Percentiles rank a stretch among this genome's conserved stretches.
These are phyloP conservation scores for Phaeotremella fagi DNA, from an alignment of 768 basidiomycete genomes.

Conservation along the genomic window DNA sequence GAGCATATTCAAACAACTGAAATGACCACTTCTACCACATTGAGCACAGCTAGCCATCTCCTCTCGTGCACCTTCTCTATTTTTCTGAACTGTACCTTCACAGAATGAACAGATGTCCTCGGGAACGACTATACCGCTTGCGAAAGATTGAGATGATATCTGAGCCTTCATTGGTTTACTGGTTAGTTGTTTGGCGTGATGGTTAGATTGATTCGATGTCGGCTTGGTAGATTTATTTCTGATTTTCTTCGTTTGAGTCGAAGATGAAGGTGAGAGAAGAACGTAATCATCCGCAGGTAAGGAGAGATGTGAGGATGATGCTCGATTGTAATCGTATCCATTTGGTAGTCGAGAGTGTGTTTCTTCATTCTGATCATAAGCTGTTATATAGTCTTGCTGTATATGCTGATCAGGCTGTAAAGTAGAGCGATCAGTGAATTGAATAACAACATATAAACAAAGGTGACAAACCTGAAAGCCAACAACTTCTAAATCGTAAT, in stretches of 20 bases:
- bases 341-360: no score
- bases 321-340: neutral
- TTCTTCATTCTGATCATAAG: no score
- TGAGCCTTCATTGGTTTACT: neutral
- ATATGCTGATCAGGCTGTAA: no score
- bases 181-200: neutral
- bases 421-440: neutral
- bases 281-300: neutral
- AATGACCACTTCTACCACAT: slow-evolving; percentile 87
- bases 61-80: slow-evolving; percentile 60
- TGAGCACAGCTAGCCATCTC: slow-evolving; percentile 70
- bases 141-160: neutral
- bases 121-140: no score
- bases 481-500: slow-evolving; percentile 9
- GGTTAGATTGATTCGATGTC: neutral
- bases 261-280: neutral
- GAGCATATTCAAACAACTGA: slow-evolving; percentile 69
- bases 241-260: slow-evolving; percentile 8
- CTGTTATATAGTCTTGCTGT: no score
- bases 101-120: slow-evolving; percentile 77
- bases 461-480: neutral
- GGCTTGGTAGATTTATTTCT: no score
- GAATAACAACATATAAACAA: neutral
- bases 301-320: neutral
- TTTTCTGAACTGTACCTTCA: slow-evolving; percentile 59